Base-by-base conservation (phyloP, 352 stramenopile species). In the Globisporangium polare region DNA sequence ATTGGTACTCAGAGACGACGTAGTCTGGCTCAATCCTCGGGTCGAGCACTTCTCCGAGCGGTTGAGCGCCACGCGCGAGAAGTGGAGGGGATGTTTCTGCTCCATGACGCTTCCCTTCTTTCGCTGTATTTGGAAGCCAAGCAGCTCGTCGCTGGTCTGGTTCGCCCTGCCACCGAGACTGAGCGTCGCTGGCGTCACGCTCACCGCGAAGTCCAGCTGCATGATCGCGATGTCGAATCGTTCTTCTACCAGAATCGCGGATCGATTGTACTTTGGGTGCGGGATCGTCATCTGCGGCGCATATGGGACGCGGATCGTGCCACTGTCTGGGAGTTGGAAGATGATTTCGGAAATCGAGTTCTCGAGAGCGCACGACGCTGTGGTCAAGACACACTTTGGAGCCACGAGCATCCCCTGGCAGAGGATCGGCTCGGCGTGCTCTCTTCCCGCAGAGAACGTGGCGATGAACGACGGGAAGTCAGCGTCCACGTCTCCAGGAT, bases 351-450 rank as follows among this genome's bases (percentile, higher is more conserved):
- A 26, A 9, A 58, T 45, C 2, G 45, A 22, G 15, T 60, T 39
- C 13, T 33, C 20, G 20, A 53, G 29, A 2, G 68, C 46, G 20
- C 68, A 75, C 20, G 68, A 72, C 13, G 71, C 71, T 1, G 71
- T 74, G 8, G 71, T 75, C 54, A 78, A 60, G 27, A 78, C 62
- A 22, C 55, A 69, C 45, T 78, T 65, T 20, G 71, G 52, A 0
- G 71, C 67, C 24, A 78, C 70, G 17, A 78, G 62, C n/a, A 70
- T 67, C 20, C 61, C 71, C 33, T 75, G 68, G 24, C 68, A 75
- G 18, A 53, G 13, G 53, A 72, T 26, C 29, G 3, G 1, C 12
- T 15, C 12, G 20, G 10, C 33, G 15, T 45, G 2, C 22, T 22
- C 12, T 18, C 13, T 33, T 20, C 1, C 15, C 2, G 31, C 15